phyloP scores from a whole-genome alignment of 1,139 yeast genomes.

The Yamadazyma friedrichii region DNA sequence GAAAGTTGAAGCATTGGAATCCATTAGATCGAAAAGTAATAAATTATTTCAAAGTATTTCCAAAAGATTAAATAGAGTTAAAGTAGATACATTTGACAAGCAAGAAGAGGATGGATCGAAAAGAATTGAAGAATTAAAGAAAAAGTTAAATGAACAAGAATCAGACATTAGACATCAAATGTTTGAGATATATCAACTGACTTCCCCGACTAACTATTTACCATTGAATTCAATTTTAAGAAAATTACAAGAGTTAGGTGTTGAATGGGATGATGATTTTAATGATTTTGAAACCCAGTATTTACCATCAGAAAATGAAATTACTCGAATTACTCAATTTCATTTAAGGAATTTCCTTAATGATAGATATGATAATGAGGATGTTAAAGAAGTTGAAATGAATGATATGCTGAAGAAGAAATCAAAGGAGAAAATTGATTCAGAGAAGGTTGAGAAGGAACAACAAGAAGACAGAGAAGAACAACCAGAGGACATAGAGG shows the following conservation, averaged over 20 bases:
- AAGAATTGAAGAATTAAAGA: constrained; percentile 58
- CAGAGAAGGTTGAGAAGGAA: background rate
- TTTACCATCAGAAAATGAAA: constrained; percentile 91
- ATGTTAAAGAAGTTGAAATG: constrained; percentile 15
- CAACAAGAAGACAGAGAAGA: no score
- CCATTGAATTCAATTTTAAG: constrained; percentile 69
- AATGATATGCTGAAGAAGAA: constrained; percentile 8
- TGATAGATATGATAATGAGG: constrained; percentile 37
- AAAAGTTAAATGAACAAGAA: constrained; percentile 53
- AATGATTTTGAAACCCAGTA: constrained; percentile 75
- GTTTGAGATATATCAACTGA: constrained; percentile 51
- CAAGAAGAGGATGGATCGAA: constrained; percentile 68
- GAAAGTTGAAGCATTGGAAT: constrained; percentile 62
- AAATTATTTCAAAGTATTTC: constrained; percentile 73
- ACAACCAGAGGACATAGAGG: background rate
- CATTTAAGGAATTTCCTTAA: constrained; percentile 76
- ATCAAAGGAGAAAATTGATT: constrained; percentile 1
- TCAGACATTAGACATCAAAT: constrained; percentile 44
- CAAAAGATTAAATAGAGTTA: constrained; percentile 71
- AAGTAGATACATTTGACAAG: constrained; percentile 75
- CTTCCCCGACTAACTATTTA: constrained; percentile 65
- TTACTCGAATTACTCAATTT: constrained; percentile 84
- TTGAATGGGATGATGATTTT: constrained; percentile 85
- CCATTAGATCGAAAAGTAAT: constrained; percentile 52
- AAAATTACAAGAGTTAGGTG: constrained; percentile 77